phyloP scores from a whole-genome alignment of 2,329 filamentous ascomycete genomes.

The Paracamarosporium sp. region DNA sequence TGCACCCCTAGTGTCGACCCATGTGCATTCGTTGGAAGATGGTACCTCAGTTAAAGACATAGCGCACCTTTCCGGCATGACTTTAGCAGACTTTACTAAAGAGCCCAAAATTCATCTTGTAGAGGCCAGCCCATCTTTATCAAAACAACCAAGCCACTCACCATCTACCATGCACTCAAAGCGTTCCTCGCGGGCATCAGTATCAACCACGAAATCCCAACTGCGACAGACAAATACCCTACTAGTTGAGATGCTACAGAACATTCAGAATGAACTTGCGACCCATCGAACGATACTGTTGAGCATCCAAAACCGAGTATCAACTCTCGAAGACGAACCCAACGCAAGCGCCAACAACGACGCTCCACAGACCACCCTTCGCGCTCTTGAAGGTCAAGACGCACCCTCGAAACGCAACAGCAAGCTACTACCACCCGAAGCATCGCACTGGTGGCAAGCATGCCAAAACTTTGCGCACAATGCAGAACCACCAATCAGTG shows the following conservation, averaged over 20 bases:
- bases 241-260: constrained; percentile 37
- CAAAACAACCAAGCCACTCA: background rate
- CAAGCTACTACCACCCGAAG: constrained; percentile 18
- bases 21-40: constrained; percentile 16
- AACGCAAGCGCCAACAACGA: constrained; percentile 14
- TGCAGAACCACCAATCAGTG: constrained; percentile 32
- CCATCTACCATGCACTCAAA: constrained; percentile 19
- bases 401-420: constrained; percentile 17
- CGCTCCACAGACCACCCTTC: constrained; percentile 16
- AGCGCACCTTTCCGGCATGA: constrained; percentile 32
- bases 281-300: constrained; percentile 33
- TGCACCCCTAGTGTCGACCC: constrained; percentile 10
- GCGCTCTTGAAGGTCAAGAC: constrained; percentile 13
- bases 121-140: constrained; percentile 15
- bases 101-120: constrained; percentile 24
- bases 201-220: constrained; percentile 33
- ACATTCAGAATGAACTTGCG: constrained; percentile 34
- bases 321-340: constrained; percentile 33
- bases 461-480: constrained; percentile 35
- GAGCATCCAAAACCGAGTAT: constrained; percentile 35
- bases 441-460: constrained; percentile 33
- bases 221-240: constrained; percentile 32
- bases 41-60: constrained; percentile 14
- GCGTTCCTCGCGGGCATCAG: constrained; percentile 23
- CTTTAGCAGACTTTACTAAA: constrained; percentile 22